Conservation (phyloP, 306 rosid genomes). For the Delonix regia region DNA sequence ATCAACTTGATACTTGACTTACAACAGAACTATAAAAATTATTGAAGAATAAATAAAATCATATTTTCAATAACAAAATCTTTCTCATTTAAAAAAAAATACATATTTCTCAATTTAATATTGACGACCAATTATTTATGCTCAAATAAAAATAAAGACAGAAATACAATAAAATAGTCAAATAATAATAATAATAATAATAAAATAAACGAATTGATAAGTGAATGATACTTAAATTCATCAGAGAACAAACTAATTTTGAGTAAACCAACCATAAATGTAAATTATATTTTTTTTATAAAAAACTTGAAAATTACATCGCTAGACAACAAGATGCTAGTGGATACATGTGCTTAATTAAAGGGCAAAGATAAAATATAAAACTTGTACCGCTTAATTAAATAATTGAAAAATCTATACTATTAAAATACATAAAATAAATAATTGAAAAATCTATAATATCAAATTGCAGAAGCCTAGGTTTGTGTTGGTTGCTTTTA, state of each 20-base stretch:
- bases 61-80: too few species aligned
- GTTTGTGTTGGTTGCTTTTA: conserved; percentile 44
- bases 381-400: conserved; percentile 15
- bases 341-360: background rate
- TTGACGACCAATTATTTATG: background rate
- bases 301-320: background rate
- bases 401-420: background rate
- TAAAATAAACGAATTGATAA: background rate
- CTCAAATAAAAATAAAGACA: background rate
- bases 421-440: background rate
- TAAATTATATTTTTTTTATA: background rate
- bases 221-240: background rate
- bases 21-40: too few species aligned
- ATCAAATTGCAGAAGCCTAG: conserved; percentile 25
- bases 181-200: background rate
- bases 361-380: background rate
- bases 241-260: background rate
- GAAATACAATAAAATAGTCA: background rate
- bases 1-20: too few species aligned
- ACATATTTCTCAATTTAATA: too few species aligned
- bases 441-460: background rate
- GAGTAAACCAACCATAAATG: background rate
- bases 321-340: background rate
- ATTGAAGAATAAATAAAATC: too few species aligned
- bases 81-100: too few species aligned